Conservation (phyloP, 1,139 yeast genomes). For the Blastobotrys malaysiensis region DNA sequence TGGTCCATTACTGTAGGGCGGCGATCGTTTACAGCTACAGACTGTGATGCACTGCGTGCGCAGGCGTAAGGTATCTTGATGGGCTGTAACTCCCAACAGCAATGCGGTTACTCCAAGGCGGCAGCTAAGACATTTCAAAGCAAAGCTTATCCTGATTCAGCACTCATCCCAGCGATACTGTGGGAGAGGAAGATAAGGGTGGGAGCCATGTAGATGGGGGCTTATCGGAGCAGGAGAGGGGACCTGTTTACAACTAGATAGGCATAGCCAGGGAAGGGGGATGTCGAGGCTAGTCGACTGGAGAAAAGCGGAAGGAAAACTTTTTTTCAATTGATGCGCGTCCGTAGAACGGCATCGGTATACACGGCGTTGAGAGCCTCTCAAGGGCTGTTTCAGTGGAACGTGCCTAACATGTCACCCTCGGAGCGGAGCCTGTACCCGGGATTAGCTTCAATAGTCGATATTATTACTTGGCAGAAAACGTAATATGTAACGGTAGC, state of each 20-base stretch:
- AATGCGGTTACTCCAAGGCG: background rate
- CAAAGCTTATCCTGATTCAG: background rate
- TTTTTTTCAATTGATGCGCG: background rate
- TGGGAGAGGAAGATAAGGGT: background rate
- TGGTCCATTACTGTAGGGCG: too few species aligned
- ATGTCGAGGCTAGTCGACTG: background rate
- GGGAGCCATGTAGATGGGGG: background rate
- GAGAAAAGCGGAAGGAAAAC: background rate
- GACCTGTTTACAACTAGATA: background rate
- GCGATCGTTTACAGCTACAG: too few species aligned
- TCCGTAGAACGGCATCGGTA: background rate
- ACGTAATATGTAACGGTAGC: background rate
- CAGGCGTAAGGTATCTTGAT: too few species aligned
- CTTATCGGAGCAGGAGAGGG: background rate
- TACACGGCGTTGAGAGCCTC: background rate
- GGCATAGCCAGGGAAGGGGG: background rate
- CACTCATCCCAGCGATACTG: background rate
- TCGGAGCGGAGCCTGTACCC: too few species aligned
- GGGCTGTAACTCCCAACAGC: too few species aligned
- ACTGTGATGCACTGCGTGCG: background rate
- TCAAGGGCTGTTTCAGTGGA: background rate
- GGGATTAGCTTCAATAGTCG: too few species aligned
- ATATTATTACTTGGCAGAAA: too few species aligned
- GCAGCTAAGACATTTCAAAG: background rate
- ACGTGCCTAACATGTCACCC: background rate